Evolutionary conservation across 202 grass and related monocot species (phyloP), one percentile per base, ranked within the genome.

Genomic region (Cymbopogon flexuosus): DNA sequence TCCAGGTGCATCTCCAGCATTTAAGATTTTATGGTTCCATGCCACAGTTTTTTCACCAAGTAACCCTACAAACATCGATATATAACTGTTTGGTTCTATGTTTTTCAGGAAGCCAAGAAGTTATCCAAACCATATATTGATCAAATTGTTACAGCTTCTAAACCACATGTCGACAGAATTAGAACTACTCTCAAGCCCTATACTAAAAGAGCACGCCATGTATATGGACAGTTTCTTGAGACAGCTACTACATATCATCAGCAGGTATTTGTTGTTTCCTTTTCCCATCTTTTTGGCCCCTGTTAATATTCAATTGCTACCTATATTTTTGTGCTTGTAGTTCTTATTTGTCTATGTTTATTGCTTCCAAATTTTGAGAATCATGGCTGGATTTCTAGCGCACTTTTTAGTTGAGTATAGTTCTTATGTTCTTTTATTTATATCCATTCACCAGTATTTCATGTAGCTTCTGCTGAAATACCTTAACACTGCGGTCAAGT

Each of bases 81-180:
- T 85, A 47, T 71, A 77, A 64, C 68, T 1, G 0, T 45, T 10
- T 65, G 34, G 42, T 22, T 45, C 7, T 66, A 33, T 67, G 12
- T 78, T 66, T 78, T 84, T 43, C 49, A 99, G 96, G 90, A 88
- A 52, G 90, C 85, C 15, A 99, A 91, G 84, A 90, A 89, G 78
- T 64, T 89, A 49, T 95, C 90, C 30, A 93, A 93, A 85, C 90
- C 92, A 16, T 99, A 93, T 27, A 83, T 99, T 72, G 84, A 99
- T 79, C 90, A 93, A 86, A 80, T 90, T 88, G 90, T 85, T 87
- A 84, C 79, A 52, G 73, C 81, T 62, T 90, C 87, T 77, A 86
- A 86, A 80, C 96, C 96, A 30, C 88, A 96, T 71, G 83, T 93
- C 5, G 77, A 93, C 68, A 93, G 88, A 81, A 76, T 95, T 60